Evolutionary conservation across 371 early-diverging fungal species (phyloP).

Genomic region (Mortierella sp.): DNA sequence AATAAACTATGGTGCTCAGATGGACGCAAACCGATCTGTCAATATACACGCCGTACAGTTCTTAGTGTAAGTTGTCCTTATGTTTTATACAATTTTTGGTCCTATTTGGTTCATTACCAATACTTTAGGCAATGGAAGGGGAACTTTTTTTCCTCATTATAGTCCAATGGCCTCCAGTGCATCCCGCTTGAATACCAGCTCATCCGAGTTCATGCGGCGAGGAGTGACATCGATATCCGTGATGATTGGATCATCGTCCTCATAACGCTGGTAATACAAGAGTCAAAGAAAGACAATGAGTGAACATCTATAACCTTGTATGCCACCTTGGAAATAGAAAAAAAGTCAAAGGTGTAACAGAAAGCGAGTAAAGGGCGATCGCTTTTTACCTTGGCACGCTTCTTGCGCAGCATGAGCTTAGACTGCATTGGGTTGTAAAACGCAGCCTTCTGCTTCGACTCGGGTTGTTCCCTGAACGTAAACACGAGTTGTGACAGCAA

Average conservation of each 20-base stretch:
- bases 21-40: too few species aligned
- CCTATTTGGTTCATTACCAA: too few species aligned
- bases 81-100: too few species aligned
- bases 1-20: too few species aligned
- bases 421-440: slow-evolving; percentile 51
- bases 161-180: slow-evolving; percentile 36
- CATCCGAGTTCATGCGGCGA: slow-evolving; percentile 49
- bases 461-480: slow-evolving; percentile 34
- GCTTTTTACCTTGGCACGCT: slow-evolving; percentile 35
- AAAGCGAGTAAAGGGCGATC: too few species aligned
- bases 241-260: slow-evolving; percentile 42
- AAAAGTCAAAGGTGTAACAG: too few species aligned
- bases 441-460: slow-evolving; percentile 34
- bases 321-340: too few species aligned
- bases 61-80: too few species aligned
- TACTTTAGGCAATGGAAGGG: background rate
- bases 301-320: too few species aligned
- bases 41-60: too few species aligned
- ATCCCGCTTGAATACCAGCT: slow-evolving; percentile 40
- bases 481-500: slow-evolving; percentile 43
- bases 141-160: background rate
- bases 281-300: background rate
- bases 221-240: slow-evolving; percentile 39
- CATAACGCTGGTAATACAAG: slow-evolving; percentile 21
- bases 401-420: slow-evolving; percentile 50